Conservation (phyloP, 805 yeast species). For the Cyberlindnera mrakii region DNA sequence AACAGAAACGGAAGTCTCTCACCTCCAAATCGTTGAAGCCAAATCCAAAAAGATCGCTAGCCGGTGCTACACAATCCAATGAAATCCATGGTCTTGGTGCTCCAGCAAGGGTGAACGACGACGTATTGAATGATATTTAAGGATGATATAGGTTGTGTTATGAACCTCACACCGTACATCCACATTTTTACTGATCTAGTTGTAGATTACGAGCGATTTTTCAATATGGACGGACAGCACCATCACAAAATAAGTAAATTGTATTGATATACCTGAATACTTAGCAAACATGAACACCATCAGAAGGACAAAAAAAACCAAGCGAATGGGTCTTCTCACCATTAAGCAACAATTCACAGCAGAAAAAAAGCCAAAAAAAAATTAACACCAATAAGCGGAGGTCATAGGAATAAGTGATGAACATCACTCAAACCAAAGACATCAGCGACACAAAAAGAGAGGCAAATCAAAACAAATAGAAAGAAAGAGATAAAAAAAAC, state of each 20-base stretch:
- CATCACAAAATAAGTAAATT: neutral
- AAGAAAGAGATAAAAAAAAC: neutral
- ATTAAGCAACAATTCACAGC: no score
- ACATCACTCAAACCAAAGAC: no score
- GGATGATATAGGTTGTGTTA: neutral
- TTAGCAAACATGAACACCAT: no score
- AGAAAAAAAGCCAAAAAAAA: constrained; percentile 2
- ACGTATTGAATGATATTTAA: neutral
- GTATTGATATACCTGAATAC: no score
- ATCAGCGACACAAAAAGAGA: neutral
- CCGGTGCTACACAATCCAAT: neutral
- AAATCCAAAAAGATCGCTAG: constrained; percentile 2
- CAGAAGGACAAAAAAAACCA: no score
- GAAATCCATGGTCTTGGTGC: constrained; percentile 11
- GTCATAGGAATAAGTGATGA: no score
- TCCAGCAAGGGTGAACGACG: constrained; percentile 10
- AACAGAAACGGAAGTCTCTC: constrained; percentile 20
- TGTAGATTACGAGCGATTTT: neutral
- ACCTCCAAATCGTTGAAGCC: constrained; percentile 21
- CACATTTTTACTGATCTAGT: neutral
- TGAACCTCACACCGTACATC: neutral
- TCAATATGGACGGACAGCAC: neutral
- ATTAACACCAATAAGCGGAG: neutral
- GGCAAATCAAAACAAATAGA: neutral
- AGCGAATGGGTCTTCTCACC: no score